Base-by-base conservation (phyloP, 2,329 filamentous ascomycete species). In the Talaromyces albobiverticillius region DNA sequence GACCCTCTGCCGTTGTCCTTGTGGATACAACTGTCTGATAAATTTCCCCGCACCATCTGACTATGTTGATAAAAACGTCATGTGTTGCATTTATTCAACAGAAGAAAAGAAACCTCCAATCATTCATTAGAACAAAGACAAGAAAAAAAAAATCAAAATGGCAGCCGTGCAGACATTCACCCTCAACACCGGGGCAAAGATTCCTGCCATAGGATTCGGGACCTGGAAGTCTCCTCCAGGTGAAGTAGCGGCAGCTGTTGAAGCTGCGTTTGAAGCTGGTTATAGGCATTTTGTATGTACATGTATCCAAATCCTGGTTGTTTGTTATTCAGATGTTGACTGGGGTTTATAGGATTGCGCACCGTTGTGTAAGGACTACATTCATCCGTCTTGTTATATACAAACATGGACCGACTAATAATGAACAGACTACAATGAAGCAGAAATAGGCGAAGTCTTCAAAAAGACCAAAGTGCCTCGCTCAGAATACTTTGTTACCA, bases 191-290 rank as follows among this genome's bases (percentile, higher is more conserved):
- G 80, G 80, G 60, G 80, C 85, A 54, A 77, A 77, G 65, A 82
- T 86, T 60, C 83, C 83, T 57, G 82, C 76, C 42, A 71, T 86
- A 26, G 84, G 84, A 18, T 86, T 87, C 61, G 84, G 84, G 60
- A 86, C 84, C 60, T 86, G 77, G 78, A 78, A 81, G 59, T 78
- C 81, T 58, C 71, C 71, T 57, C 69, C 74, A 10, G 73, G 71
- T 2, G 77, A 81, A 62, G 78, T 79, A 60, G 66, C 66, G n/a
- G 76, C 76, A 1, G 79, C 81, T 7, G 55, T 64, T 3, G 72
- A 76, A 50, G 76, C 75, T 53, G 50, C 50, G 18, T 40, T 53
- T 20, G 41, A 53, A 20, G 41, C 50, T 22, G 50, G 50, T 1
- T 53, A 53, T 31, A 53, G 50, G 14, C 50, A 53, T 18, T 46